These are phyloP conservation scores for Articulospora tetracladia DNA, from an alignment of 495 filamentous ascomycete species.

Conservation along the genomic window DNA sequence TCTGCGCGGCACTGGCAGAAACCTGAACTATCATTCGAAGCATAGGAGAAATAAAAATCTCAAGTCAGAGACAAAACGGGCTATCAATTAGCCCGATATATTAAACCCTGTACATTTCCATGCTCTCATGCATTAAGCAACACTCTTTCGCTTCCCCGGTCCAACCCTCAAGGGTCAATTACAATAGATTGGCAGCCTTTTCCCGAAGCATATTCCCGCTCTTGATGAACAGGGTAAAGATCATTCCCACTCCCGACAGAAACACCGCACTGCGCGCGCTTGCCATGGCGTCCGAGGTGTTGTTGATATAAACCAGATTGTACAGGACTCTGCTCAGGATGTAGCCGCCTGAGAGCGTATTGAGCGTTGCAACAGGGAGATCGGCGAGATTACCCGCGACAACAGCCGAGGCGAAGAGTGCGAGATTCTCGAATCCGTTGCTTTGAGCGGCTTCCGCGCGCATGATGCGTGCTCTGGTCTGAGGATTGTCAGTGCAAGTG, in stretches of 20 bases:
- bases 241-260: constrained; percentile 27
- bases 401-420: constrained; percentile 35
- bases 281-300: constrained; percentile 30
- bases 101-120: no score
- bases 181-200: constrained; percentile 14
- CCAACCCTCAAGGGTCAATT: no score
- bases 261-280: constrained; percentile 36
- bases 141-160: no score
- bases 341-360: constrained; percentile 26
- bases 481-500: neutral
- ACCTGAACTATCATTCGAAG: no score
- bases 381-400: constrained; percentile 35
- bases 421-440: constrained; percentile 41
- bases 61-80: no score
- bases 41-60: no score
- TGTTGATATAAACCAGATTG: constrained; percentile 34
- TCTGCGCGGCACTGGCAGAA: no score
- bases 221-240: constrained; percentile 37
- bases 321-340: constrained; percentile 28
- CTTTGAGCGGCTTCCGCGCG: constrained; percentile 37
- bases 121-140: no score
- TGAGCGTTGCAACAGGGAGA: constrained; percentile 25
- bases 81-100: no score
- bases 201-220: constrained; percentile 30
- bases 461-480: constrained; percentile 34